Percentiles rank a stretch among this genome's conserved stretches.
These are phyloP conservation scores for Candida stauntonica DNA, from an alignment of 805 yeast species.

Conservation along the genomic window DNA sequence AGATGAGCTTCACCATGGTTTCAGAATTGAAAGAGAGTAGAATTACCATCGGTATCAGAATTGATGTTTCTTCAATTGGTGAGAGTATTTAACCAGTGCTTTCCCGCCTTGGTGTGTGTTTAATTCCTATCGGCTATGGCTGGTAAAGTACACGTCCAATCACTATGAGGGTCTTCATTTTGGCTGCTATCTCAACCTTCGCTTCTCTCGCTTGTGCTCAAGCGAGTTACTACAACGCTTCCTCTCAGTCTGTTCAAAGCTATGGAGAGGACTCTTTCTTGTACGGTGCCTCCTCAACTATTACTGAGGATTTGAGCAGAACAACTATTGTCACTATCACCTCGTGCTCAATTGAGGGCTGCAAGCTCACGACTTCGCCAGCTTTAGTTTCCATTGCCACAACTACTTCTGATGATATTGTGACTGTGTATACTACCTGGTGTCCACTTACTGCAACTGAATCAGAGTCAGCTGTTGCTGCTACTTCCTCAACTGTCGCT, in stretches of 20 bases:
- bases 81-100: too few relatives aligned
- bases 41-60: too few relatives aligned
- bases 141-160: background rate
- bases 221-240: background rate
- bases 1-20: slow-evolving; percentile 1
- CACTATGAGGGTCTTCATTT: slow-evolving; percentile 1
- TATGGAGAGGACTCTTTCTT: slow-evolving; percentile 8
- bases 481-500: background rate
- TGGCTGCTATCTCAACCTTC: background rate
- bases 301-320: slow-evolving; percentile 1
- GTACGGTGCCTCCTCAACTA: slow-evolving; percentile 2
- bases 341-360: slow-evolving; percentile 15
- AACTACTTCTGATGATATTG: slow-evolving; percentile 30
- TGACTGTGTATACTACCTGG: slow-evolving; percentile 24
- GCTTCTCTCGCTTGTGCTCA: background rate
- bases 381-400: slow-evolving; percentile 29
- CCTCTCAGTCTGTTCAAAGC: background rate
- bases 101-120: background rate
- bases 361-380: slow-evolving; percentile 15
- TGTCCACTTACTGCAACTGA: slow-evolving; percentile 16
- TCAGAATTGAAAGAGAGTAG: slow-evolving; percentile 7
- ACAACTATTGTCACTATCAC: slow-evolving; percentile 21
- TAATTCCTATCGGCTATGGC: background rate
- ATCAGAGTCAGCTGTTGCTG: background rate
- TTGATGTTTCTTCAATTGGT: too few relatives aligned